Evolutionary conservation across 768 basidiomycete genomes (phyloP), one percentile per base, ranked within the genome.

Genomic region (Boletus tylopilopsis): DNA sequence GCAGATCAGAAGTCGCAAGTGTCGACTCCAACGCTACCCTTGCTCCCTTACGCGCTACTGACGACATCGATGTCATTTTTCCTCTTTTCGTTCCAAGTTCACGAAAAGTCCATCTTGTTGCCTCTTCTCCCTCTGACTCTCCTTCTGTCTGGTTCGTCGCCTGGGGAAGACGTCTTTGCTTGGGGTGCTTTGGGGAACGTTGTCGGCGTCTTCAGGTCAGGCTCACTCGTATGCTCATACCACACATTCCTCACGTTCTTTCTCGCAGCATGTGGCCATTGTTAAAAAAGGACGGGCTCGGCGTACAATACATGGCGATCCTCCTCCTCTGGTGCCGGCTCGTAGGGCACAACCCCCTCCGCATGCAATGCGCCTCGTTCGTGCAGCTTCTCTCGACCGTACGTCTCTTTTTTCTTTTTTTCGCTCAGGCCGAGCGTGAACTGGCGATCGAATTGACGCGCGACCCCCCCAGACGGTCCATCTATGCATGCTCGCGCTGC

Each of bases 81-180:
- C 72, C 74, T 97, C 27, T 94, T 95, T 73, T 94, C 93, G 6
- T 95, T 95, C 68, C 94, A 96, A 61, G 94, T 94, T 33, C 94
- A 96, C 67, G 94, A 97, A 68, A 97, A 96, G 74, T 85, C 87
- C 4, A 89, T 97, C 34, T 64, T 96, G 16, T 63, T 97, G 1
- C 92, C 94, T 4, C 73, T 98, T 19, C 67, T 97, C 55, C 94
- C 94, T 0, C 72, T 94, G 24, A 90, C 85, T 0, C 73, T 97
- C 16, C 73, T 94, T 15, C 74, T 94, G 45, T 85, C 77, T 5
- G 74, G 73, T 4, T 65, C 74, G 4, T 54, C 66, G 0, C 55
- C 57, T 1, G 55, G 56, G 22, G 47, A 68, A 54, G 49, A 62
- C 30, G 55, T 59, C 19, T 66, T 64, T 45, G 38, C 59, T 12